A percentile compares a stretch with the other conserved stretches of the same genome.
Evolutionary conservation across 2,329 filamentous ascomycete species (phyloP).

Genomic region (Cordyceps cicadae): DNA sequence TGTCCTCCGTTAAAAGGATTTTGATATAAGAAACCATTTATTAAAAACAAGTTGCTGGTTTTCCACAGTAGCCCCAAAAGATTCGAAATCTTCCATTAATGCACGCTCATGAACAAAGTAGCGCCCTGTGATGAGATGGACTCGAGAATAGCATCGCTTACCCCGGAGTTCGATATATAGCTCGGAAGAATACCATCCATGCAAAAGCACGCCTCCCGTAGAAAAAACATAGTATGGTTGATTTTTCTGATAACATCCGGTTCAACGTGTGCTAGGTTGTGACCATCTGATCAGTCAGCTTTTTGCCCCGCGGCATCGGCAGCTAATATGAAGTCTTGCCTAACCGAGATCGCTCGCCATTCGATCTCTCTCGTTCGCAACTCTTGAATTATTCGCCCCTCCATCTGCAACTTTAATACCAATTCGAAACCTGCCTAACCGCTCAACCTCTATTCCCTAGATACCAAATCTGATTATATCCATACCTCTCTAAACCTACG

Average conservation of each 20-base stretch:
- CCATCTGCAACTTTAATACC: neutral
- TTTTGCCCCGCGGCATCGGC: conserved; percentile 9
- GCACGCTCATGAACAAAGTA: too few species aligned
- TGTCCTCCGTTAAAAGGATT: too few species aligned
- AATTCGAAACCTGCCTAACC: neutral
- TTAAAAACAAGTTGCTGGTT: too few species aligned
- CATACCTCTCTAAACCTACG: neutral
- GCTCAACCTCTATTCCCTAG: neutral
- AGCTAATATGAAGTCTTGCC: neutral
- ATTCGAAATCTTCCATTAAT: too few species aligned
- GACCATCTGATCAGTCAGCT: conserved; percentile 6
- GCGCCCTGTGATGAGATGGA: too few species aligned
- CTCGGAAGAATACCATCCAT: neutral
- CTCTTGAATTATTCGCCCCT: neutral
- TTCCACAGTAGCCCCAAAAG: too few species aligned
- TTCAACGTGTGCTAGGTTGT: neutral
- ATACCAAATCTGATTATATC: neutral
- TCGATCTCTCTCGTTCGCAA: neutral
- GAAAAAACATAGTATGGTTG: too few species aligned
- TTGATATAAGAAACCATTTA: too few species aligned
- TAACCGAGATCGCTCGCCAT: neutral
- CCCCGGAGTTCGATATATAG: too few species aligned
- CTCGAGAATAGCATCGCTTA: too few species aligned
- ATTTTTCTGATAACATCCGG: neutral
- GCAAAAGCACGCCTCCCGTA: neutral